A percentile compares a stretch with the other conserved stretches of the same genome.
Conservation (phyloP, 192 early-diverging fungal species). For the Coemansia sp. region DNA sequence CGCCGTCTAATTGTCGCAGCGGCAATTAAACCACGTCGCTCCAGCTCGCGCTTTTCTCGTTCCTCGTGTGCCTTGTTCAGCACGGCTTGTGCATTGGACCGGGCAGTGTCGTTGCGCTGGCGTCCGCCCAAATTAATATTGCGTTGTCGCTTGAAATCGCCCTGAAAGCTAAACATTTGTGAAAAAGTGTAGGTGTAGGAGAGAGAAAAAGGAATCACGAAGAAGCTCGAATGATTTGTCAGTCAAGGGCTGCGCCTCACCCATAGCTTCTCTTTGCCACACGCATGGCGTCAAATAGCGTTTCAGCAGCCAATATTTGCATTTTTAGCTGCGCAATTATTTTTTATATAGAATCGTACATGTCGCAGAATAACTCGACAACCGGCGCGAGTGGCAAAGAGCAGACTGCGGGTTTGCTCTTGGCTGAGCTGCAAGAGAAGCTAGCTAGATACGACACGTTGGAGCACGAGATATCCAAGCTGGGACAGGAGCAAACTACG, state of each 20-base stretch:
- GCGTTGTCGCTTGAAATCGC: constrained; percentile 71
- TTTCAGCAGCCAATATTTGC: not conserved
- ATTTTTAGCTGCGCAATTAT: not conserved
- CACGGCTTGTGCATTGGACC: constrained; percentile 52
- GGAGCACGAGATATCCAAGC: constrained; percentile 23
- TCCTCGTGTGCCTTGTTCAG: constrained; percentile 71
- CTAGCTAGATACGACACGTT: constrained; percentile 32
- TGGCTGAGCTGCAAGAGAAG: constrained; percentile 22
- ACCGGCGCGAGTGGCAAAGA: not conserved
- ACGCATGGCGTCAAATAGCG: not conserved
- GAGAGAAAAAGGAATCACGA: not conserved
- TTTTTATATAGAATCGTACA: not conserved
- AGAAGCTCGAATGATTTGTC: no score
- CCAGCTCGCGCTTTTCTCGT: constrained; percentile 67
- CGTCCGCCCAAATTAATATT: constrained; percentile 84
- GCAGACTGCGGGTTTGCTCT: constrained; percentile 4
- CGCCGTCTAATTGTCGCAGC: constrained; percentile 68
- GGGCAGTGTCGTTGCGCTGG: constrained; percentile 63
- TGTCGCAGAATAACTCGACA: not conserved
- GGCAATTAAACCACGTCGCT: constrained; percentile 58
- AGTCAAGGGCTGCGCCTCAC: not conserved
- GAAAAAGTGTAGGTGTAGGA: not conserved
- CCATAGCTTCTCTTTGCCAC: not conserved
- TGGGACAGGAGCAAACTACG: constrained; percentile 35
- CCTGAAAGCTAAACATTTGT: constrained; percentile 71